These are phyloP conservation scores for Phialophora macrospora DNA, from an alignment of 2,329 filamentous ascomycete genomes.

Conservation along the genomic window DNA sequence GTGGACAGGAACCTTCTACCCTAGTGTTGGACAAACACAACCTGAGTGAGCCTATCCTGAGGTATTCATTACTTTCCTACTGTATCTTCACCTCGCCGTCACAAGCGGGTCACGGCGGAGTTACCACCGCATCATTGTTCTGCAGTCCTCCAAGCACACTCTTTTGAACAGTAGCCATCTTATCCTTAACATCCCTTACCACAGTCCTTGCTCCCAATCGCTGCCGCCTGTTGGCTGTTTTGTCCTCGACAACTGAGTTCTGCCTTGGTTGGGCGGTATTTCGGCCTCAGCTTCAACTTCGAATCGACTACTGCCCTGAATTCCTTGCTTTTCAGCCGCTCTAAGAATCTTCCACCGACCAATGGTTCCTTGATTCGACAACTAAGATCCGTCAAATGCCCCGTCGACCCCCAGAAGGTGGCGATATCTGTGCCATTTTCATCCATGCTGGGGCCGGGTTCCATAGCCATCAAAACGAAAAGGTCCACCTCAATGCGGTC, in stretches of 20 bases:
- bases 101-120: not conserved
- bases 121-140: not conserved
- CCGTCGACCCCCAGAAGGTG: conserved; percentile 44
- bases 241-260: not conserved
- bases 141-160: conserved; percentile 10
- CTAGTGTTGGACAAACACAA: not conserved
- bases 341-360: not conserved
- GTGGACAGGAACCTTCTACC: not conserved
- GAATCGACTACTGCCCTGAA: not conserved
- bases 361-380: conserved; percentile 20
- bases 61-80: conserved; percentile 5
- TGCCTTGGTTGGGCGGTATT: not conserved
- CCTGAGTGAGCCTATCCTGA: conserved; percentile 2
- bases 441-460: conserved; percentile 95
- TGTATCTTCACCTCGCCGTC: conserved; percentile 7
- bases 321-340: not conserved
- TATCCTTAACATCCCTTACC: not conserved
- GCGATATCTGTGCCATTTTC: conserved; percentile 76
- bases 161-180: conserved; percentile 1
- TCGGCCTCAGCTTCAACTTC: not conserved
- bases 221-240: not conserved
- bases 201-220: not conserved
- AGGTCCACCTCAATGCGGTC: conserved; percentile 81
- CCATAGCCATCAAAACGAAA: conserved; percentile 85
- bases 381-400: conserved; percentile 41